Percentiles rank a stretch among this genome's conserved stretches.
Evolutionary conservation across 2,329 filamentous ascomycete genomes (phyloP).

Genomic region (Hymenoscyphus infarciens): DNA sequence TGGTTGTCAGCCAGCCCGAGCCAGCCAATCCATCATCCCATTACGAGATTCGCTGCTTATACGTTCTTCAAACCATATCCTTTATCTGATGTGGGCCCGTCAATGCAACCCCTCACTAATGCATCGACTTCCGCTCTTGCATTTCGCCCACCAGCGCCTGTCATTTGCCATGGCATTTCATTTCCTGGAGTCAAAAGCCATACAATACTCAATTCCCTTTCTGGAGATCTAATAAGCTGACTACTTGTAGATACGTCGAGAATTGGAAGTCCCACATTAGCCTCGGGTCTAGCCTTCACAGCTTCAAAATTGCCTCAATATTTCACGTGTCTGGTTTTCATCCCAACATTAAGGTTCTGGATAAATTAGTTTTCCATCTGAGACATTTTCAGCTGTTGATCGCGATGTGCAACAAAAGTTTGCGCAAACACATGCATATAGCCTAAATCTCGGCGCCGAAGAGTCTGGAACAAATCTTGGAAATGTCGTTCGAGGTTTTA

Average conservation of each 20-base stretch:
- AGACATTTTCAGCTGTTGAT: conserved; percentile 10
- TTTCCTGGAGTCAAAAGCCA: background rate
- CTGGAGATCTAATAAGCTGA: background rate
- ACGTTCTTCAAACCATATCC: background rate
- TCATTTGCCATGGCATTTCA: background rate
- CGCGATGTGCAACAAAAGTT: conserved; percentile 8
- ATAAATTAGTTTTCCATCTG: background rate
- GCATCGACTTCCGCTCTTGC: background rate
- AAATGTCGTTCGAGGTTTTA: background rate
- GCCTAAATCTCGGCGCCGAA: background rate
- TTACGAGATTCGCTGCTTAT: background rate
- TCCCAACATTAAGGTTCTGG: background rate
- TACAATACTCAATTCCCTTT: background rate
- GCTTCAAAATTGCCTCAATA: background rate
- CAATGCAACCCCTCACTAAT: background rate
- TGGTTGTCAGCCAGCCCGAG: background rate
- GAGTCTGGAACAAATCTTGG: background rate
- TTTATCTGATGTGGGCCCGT: background rate
- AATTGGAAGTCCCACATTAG: background rate
- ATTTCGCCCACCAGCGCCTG: background rate
- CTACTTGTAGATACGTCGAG: background rate
- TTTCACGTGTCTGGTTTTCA: background rate
- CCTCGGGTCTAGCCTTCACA: background rate
- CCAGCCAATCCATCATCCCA: background rate
- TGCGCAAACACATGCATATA: background rate